phyloP scores from a whole-genome alignment of 306 rosid species.

The Abrus pulchellus region DNA sequence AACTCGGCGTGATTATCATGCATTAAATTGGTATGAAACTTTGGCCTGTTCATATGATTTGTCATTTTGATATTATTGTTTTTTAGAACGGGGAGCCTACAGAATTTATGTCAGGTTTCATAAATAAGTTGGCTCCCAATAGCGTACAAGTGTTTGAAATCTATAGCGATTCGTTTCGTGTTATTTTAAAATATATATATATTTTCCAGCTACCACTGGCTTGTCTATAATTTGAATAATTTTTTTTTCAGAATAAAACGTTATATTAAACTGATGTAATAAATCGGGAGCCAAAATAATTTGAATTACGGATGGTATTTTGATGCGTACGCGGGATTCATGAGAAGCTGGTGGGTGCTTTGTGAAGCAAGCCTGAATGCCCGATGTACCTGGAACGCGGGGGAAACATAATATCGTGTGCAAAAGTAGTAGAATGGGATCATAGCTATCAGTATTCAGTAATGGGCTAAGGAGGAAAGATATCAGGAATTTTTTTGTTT shows the following conservation, averaged over 20 bases:
- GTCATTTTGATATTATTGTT: slow-evolving; percentile 43
- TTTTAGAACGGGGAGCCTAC: slow-evolving; percentile 47
- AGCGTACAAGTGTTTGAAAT: slow-evolving; percentile 39
- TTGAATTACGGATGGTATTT: neutral
- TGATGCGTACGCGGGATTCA: slow-evolving; percentile 16
- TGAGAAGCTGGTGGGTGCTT: slow-evolving; percentile 26
- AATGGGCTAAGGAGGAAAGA: too few species aligned
- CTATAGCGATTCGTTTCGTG: neutral
- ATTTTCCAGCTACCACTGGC: neutral
- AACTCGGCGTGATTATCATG: slow-evolving; percentile 23
- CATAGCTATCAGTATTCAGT: too few species aligned
- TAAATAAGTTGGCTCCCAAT: slow-evolving; percentile 56
- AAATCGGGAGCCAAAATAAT: neutral
- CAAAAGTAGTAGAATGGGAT: slow-evolving; percentile 33
- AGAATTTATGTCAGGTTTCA: slow-evolving; percentile 49
- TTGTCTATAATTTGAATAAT: neutral
- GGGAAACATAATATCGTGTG: slow-evolving; percentile 36
- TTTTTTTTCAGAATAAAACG: slow-evolving; percentile 1
- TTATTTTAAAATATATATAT: neutral
- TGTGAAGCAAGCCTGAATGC: neutral
- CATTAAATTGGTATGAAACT: neutral
- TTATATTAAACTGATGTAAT: neutral
- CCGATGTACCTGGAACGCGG: slow-evolving; percentile 53
- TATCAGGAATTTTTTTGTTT: neutral
- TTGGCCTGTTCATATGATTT: slow-evolving; percentile 50